Evolutionary conservation across 2,329 filamentous ascomycete genomes (phyloP).

Genomic region (Ophiostoma piceae): DNA sequence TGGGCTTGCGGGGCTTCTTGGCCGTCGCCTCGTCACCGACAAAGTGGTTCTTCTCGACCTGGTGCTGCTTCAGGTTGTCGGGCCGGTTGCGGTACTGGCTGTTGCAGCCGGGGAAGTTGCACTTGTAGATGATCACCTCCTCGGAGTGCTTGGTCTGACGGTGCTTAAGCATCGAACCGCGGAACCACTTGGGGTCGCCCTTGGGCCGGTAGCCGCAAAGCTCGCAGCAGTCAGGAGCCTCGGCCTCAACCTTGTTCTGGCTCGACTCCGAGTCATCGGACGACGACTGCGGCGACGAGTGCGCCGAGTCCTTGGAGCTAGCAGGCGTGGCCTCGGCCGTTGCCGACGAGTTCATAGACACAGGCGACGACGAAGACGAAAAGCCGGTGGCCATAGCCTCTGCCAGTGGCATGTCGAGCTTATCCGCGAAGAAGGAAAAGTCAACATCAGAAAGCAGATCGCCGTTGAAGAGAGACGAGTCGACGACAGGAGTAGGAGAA

Average conservation of each 20-base stretch:
- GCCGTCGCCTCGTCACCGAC: slow-evolving; percentile 39
- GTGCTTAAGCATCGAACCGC: slow-evolving; percentile 55
- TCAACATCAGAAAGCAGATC: slow-evolving; percentile 13
- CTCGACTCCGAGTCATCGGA: not conserved
- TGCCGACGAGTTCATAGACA: not conserved
- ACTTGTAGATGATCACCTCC: slow-evolving; percentile 48
- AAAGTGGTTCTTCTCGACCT: slow-evolving; percentile 52
- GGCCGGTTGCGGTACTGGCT: slow-evolving; percentile 52
- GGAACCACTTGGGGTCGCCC: slow-evolving; percentile 54
- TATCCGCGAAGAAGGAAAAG: not conserved
- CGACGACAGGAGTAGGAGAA: not conserved
- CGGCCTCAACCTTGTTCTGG: slow-evolving; percentile 29
- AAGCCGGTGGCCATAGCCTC: slow-evolving; percentile 6
- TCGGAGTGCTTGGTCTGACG: slow-evolving; percentile 50
- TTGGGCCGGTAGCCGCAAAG: slow-evolving; percentile 52
- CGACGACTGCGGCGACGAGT: not conserved
- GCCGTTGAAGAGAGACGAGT: slow-evolving; percentile 1
- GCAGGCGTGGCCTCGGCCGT: not conserved
- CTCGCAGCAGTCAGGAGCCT: slow-evolving; percentile 45
- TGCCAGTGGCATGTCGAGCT: slow-evolving; percentile 5
- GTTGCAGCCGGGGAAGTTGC: slow-evolving; percentile 49
- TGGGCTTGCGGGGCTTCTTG: slow-evolving; percentile 24
- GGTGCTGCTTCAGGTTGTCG: slow-evolving; percentile 53
- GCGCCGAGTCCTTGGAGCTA: not conserved
- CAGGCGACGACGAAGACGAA: not conserved